These are phyloP conservation scores for Malbranchea zuffiana DNA, from an alignment of 2,329 filamentous ascomycete genomes.

Conservation along the genomic window DNA sequence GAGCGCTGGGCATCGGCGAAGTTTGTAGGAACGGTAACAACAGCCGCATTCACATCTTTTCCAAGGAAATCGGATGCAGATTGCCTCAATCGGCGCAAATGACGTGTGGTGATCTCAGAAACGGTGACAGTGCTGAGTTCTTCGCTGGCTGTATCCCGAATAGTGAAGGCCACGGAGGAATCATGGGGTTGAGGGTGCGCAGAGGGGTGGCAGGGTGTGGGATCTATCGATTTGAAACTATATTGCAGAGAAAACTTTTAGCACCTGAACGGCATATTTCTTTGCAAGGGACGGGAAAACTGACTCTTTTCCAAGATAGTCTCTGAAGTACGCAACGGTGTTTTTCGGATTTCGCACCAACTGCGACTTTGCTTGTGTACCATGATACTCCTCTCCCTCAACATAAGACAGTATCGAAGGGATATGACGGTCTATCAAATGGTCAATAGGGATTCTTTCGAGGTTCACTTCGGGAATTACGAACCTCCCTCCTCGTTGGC, in stretches of 20 bases:
- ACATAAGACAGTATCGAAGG: slow-evolving; percentile 90
- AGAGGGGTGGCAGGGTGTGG: slow-evolving; percentile 84
- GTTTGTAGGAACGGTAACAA: slow-evolving; percentile 89
- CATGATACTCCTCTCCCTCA: slow-evolving; percentile 92
- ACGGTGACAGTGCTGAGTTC: slow-evolving; percentile 61
- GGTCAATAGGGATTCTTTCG: slow-evolving; percentile 2
- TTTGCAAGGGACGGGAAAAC: slow-evolving; percentile 22
- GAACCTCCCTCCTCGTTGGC: slow-evolving; percentile 95
- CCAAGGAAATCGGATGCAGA: slow-evolving; percentile 88
- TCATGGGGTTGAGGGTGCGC: slow-evolving; percentile 72
- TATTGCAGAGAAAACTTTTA: neutral
- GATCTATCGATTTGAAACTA: slow-evolving; percentile 88
- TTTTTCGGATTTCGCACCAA: slow-evolving; percentile 85
- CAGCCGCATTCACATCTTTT: slow-evolving; percentile 86
- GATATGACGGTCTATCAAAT: slow-evolving; percentile 73
- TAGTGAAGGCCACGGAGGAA: slow-evolving; percentile 64
- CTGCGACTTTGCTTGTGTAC: slow-evolving; percentile 87
- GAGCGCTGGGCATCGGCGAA: slow-evolving; percentile 78
- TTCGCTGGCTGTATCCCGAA: slow-evolving; percentile 62
- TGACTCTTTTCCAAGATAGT: slow-evolving; percentile 89
- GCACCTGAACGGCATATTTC: neutral
- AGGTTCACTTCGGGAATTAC: slow-evolving; percentile 21
- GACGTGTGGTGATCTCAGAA: slow-evolving; percentile 71
- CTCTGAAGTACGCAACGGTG: slow-evolving; percentile 90
- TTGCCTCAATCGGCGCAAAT: slow-evolving; percentile 66